Evolutionary conservation across 2,329 filamentous ascomycete species (phyloP).

Genomic region (Ophiostoma piceae): DNA sequence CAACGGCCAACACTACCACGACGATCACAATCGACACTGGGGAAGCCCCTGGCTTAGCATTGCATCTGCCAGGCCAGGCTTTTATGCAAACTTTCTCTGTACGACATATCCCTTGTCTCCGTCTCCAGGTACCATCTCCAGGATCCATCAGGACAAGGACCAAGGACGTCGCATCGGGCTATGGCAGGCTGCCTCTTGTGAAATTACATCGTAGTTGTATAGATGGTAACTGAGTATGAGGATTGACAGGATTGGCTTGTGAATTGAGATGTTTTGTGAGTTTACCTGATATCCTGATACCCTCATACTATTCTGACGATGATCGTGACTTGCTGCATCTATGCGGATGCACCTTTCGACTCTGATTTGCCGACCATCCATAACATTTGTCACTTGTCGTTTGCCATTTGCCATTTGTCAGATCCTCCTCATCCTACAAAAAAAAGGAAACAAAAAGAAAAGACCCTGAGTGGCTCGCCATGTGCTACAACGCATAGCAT

Average conservation of each 20-base stretch:
- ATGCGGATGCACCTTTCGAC: background rate
- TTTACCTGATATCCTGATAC: too few species aligned
- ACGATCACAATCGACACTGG: slow-evolving; percentile 13
- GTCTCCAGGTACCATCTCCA: background rate
- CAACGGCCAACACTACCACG: background rate
- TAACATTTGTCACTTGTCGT: too few species aligned
- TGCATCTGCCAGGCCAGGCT: background rate
- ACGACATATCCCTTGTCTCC: slow-evolving; percentile 9
- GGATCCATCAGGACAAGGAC: background rate
- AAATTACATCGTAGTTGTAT: background rate
- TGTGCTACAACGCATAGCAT: background rate
- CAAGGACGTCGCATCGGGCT: background rate
- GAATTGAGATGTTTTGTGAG: background rate
- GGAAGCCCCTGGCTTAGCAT: slow-evolving; percentile 3
- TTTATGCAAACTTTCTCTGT: too few species aligned
- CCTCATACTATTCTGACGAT: too few species aligned
- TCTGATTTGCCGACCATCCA: background rate
- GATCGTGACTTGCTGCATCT: too few species aligned
- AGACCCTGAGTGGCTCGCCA: slow-evolving; percentile 2
- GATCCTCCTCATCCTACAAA: too few species aligned
- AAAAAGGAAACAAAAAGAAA: too few species aligned
- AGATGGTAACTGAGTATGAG: background rate
- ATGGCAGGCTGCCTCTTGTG: background rate
- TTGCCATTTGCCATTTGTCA: too few species aligned
- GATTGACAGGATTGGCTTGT: background rate